Conservation (phyloP, 2,329 filamentous ascomycete genomes). For the Cordyceps pruinosa region DNA sequence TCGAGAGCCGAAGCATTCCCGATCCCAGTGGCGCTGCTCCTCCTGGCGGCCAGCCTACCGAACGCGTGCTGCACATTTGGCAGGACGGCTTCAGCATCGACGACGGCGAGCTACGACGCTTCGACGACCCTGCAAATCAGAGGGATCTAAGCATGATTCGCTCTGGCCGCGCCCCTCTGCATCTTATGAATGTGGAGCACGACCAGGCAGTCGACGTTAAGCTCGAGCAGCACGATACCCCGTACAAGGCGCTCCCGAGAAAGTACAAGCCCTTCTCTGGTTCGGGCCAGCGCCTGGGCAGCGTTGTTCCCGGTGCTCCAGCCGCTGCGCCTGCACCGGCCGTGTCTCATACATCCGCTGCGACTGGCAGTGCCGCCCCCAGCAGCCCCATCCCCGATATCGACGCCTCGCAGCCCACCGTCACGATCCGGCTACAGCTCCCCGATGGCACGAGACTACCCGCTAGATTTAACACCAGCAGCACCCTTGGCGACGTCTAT, state of each 20-base stretch:
- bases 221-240: slow-evolving; percentile 66
- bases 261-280: slow-evolving; percentile 71
- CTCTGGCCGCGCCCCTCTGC: slow-evolving; percentile 65
- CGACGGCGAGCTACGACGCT: slow-evolving; percentile 69
- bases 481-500: slow-evolving; percentile 74
- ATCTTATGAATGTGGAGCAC: slow-evolving; percentile 68
- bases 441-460: slow-evolving; percentile 69
- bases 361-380: neutral
- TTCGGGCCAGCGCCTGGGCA: slow-evolving; percentile 66
- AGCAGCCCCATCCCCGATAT: slow-evolving; percentile 33
- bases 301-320: slow-evolving; percentile 60
- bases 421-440: slow-evolving; percentile 70
- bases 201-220: slow-evolving; percentile 75
- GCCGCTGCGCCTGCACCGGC: slow-evolving; percentile 25
- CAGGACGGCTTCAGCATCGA: slow-evolving; percentile 79
- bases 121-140: slow-evolving; percentile 70
- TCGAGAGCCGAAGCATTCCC: slow-evolving; percentile 60
- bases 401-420: slow-evolving; percentile 58
- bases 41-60: slow-evolving; percentile 42
- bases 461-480: slow-evolving; percentile 74
- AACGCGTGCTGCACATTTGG: slow-evolving; percentile 72
- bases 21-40: slow-evolving; percentile 41
- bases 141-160: slow-evolving; percentile 69
- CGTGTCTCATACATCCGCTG: slow-evolving; percentile 24
- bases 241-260: slow-evolving; percentile 63